Percentiles rank a stretch among this genome's conserved stretches.
These are phyloP conservation scores for Geotrichum citri-aurantii DNA, from an alignment of 1,139 yeast species.

Conservation along the genomic window DNA sequence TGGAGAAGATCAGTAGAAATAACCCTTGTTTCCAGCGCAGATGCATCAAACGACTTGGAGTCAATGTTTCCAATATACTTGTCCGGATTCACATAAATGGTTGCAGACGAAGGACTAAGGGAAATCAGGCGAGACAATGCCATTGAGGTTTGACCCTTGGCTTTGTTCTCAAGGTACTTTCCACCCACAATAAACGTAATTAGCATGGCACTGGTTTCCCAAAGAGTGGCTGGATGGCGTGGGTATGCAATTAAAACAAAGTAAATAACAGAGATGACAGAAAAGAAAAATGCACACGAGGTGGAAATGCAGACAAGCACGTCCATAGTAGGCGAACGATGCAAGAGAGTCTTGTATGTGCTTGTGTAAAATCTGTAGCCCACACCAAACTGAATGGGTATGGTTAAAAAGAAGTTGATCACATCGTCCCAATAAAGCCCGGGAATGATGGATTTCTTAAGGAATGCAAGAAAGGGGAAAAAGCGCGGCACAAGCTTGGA, in stretches of 20 bases:
- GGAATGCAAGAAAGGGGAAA: conserved; percentile 26
- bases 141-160: conserved; percentile 89
- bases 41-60: conserved; percentile 13
- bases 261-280: conserved; percentile 52
- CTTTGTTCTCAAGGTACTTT: conserved; percentile 83
- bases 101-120: conserved; percentile 73
- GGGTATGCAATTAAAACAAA: conserved; percentile 36
- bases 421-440: conserved; percentile 45
- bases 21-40: conserved; percentile 28
- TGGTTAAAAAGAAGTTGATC: conserved; percentile 54
- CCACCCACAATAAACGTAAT: conserved; percentile 80
- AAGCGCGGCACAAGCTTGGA: conserved; percentile 44
- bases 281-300: conserved; percentile 67
- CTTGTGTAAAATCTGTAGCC: conserved; percentile 62
- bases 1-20: conserved; percentile 75
- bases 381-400: conserved; percentile 63
- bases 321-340: conserved; percentile 91
- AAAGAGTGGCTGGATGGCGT: conserved; percentile 60
- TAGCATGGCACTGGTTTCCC: conserved; percentile 85
- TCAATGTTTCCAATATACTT: conserved; percentile 19
- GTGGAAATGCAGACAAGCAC: conserved; percentile 83
- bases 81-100: conserved; percentile 39
- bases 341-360: conserved; percentile 58
- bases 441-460: conserved; percentile 27
- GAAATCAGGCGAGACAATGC: conserved; percentile 78